Base-by-base conservation (phyloP, 1,139 yeast genomes). In the Suhomyces coccinellae region DNA sequence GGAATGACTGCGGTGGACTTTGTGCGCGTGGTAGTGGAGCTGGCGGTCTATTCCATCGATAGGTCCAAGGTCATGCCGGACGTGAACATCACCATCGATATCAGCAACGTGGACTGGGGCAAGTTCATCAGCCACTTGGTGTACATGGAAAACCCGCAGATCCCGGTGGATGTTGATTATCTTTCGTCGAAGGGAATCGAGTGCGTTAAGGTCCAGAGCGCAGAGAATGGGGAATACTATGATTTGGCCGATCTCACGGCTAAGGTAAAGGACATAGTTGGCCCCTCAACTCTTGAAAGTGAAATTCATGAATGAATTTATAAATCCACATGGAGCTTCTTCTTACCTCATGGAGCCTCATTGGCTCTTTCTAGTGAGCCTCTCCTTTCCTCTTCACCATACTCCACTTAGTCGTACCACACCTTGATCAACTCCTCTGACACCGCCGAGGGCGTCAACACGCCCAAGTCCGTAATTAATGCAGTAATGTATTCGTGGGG, bases 401-500 rank as follows among this genome's bases (percentile, higher is more conserved):
- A 4, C 3, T 9, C 11, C 24, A n/a, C 7, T 50, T 65, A 91
- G 64, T 91, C 97, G 59, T 90, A 91, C 98, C 98, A 95, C 79
- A 95, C 89, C 68, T 93, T 93, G 62, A 95, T 93, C 66, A 95
- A 79, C 67, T 95, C 99, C 66, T 95, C 99, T 28, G 96, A 86
- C 33, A 95, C 99, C 0, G 98, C 99, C 51, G 96, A 85, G 6
- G 99, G 97, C 8, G 99, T 93, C 57, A 95, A 75, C 1, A 93
- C 97, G 14, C 99, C 99, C 55, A 95, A 75, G 65, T 95, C 99
- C 1, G 99, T 93, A 50, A 95, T 89, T 56, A 95, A 77, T 5
- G 98, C 99, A 2, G 99, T 93, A 43, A 95, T 87, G 61, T 85
- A 88, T 57, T 91, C 95, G 63, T 93, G 97, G 11, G 97, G 96